These are phyloP conservation scores for Xylaria polymorpha DNA, from an alignment of 2,329 filamentous ascomycete genomes.

Conservation along the genomic window DNA sequence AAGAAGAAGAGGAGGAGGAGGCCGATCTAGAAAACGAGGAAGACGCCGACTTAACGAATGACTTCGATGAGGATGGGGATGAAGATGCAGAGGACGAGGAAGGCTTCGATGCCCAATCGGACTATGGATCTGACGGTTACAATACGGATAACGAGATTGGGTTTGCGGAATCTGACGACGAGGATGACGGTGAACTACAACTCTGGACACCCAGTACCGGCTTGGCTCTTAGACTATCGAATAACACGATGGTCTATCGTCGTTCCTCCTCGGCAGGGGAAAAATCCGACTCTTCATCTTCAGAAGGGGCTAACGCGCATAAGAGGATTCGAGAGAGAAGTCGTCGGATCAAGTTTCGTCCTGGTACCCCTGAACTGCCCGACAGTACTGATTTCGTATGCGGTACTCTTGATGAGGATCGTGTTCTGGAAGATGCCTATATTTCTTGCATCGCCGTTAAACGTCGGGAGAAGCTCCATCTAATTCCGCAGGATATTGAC, in stretches of 20 bases:
- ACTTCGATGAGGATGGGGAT: constrained; percentile 61
- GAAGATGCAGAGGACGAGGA: constrained; percentile 57
- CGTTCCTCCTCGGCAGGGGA: constrained; percentile 57
- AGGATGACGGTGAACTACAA: constrained; percentile 70
- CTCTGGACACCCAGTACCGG: constrained; percentile 65
- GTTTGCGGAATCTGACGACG: constrained; percentile 76
- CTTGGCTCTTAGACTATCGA: constrained; percentile 53
- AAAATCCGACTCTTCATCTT: constrained; percentile 72
- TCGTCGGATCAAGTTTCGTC: constrained; percentile 67
- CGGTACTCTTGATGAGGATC: constrained; percentile 94
- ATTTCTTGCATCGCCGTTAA: constrained; percentile 84
- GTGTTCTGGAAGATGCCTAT: constrained; percentile 93
- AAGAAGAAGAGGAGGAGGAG: constrained; percentile 75
- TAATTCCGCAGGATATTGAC: constrained; percentile 96
- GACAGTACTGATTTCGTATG: constrained; percentile 99
- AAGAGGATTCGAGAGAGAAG: constrained; percentile 50
- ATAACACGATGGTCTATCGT: constrained; percentile 53
- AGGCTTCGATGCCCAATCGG: constrained; percentile 61
- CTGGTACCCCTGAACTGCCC: constrained; percentile 83
- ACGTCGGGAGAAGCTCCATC: constrained; percentile 81
- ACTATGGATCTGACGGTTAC: constrained; percentile 73
- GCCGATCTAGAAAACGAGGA: constrained; percentile 50
- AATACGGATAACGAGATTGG: constrained; percentile 79
- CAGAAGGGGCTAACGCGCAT: constrained; percentile 53
- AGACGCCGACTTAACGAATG: constrained; percentile 61